Percentiles rank a stretch among this genome's conserved stretches.
Conservation (phyloP, 2,329 filamentous ascomycete species). For the Scedosporium apiospermum region DNA sequence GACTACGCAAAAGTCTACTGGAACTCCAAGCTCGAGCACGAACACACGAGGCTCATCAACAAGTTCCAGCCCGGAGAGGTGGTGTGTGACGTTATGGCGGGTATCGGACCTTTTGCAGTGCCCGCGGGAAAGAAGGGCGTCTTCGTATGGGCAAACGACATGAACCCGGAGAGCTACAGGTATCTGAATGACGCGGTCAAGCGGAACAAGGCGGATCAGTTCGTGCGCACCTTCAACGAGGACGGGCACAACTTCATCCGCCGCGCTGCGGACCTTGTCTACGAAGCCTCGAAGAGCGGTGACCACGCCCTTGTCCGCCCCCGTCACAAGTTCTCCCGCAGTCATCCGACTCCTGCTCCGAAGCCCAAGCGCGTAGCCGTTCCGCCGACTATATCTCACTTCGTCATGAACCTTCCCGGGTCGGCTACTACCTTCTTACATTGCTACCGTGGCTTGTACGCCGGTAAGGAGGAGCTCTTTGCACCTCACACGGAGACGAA, state of each 20-base stretch:
- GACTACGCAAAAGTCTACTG: constrained; percentile 97
- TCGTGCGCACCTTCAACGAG: constrained; percentile 69
- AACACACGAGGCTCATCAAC: constrained; percentile 72
- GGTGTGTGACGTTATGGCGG: constrained; percentile 94
- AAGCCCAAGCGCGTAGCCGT: constrained; percentile 37
- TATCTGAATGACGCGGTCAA: constrained; percentile 60
- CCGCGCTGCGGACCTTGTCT: constrained; percentile 52
- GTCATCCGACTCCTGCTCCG: constrained; percentile 17
- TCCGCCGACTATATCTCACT: constrained; percentile 77
- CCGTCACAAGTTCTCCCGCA: constrained; percentile 31
- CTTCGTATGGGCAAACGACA: constrained; percentile 94
- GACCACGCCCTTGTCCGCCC: constrained; percentile 44
- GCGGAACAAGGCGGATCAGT: constrained; percentile 71
- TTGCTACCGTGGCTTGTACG: constrained; percentile 57
- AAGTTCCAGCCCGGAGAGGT: constrained; percentile 77
- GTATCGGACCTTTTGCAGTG: constrained; percentile 88
- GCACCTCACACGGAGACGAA: constrained; percentile 44
- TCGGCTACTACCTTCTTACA: constrained; percentile 76
- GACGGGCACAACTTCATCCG: constrained; percentile 79
- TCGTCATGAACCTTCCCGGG: constrained; percentile 95
- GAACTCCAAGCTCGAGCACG: constrained; percentile 85
- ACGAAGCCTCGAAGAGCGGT: constrained; percentile 37
- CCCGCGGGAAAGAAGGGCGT: constrained; percentile 83
- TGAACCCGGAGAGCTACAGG: constrained; percentile 81
- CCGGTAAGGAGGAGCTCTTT: constrained; percentile 59